Conservation (phyloP, 2,329 filamentous ascomycete species). For the Aspergillus sp. region DNA sequence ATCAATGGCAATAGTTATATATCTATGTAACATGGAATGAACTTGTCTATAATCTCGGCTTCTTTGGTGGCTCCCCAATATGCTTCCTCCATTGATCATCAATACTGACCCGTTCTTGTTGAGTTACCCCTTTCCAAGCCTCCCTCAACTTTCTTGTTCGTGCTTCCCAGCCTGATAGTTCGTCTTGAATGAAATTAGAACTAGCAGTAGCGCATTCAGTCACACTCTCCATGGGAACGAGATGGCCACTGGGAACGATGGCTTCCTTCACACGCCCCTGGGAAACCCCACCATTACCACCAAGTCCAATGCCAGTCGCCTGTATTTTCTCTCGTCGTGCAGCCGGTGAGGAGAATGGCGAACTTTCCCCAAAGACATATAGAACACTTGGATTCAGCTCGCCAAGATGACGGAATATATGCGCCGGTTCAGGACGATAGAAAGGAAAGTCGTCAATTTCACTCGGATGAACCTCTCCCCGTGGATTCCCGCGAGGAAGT, state of each 20-base stretch:
- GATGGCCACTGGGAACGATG: slow-evolving; percentile 10
- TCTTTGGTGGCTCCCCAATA: neutral
- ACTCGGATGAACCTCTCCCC: slow-evolving; percentile 35
- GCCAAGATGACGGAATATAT: slow-evolving; percentile 27
- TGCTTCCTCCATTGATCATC: slow-evolving; percentile 2
- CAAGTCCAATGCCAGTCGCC: slow-evolving; percentile 30
- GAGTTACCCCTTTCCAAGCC: neutral
- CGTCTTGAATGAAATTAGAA: neutral
- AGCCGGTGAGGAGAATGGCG: slow-evolving; percentile 16
- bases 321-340: slow-evolving; percentile 27
- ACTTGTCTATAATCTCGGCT: neutral
- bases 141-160: neutral
- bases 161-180: neutral
- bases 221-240: slow-evolving; percentile 1
- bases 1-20: no score
- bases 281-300: slow-evolving; percentile 52
- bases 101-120: neutral
- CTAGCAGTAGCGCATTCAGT: neutral
- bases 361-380: slow-evolving; percentile 30
- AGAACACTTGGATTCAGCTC: slow-evolving; percentile 32
- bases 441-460: slow-evolving; percentile 24
- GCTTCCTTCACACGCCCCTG: slow-evolving; percentile 32
- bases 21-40: neutral
- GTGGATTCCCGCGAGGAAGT: neutral
- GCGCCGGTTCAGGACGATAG: slow-evolving; percentile 31